Evolutionary conservation across 768 basidiomycete species (phyloP), one percentile per base, ranked within the genome.

Genomic region (Mycena rosella): DNA sequence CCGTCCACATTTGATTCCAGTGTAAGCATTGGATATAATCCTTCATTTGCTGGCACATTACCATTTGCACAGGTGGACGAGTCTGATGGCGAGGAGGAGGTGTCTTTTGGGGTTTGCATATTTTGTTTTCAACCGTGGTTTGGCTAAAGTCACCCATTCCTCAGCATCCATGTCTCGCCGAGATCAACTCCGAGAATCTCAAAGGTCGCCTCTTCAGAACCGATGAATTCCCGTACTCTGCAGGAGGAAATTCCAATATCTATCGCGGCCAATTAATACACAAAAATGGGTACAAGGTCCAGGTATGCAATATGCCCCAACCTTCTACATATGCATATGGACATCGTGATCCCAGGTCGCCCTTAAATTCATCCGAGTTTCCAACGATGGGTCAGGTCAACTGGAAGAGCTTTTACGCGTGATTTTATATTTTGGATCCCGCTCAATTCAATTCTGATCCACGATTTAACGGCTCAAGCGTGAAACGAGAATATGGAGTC

Each of bases 301-400:
- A 48, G 0, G 64, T 65, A 7, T 9, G 56, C n/a, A n/a, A n/a
- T 59, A 10, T n/a, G 13, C 13, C 14, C 17, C 30, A n/a, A n/a
- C n/a, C n/a, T n/a, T n/a, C n/a, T n/a, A n/a, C n/a, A n/a, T 38
- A 29, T 9, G 0, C 2, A 45, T 56, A 4, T n/a, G 13, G 10
- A 22, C 38, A 51, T 29, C 27, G 29, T 29, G 2, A 15, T 53
- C 32, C 11, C 53, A 65, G 63, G 56, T 65, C 14, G 63, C 63
- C 9, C 58, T 65, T 15, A 65, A 65, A n/a, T n/a, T n/a, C n/a
- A n/a, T n/a, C n/a, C n/a, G n/a, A n/a, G n/a, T n/a, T n/a, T n/a
- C n/a, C n/a, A 49, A 52, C 63, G 47, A 67, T 36, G 60, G 52
- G 1, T 62, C 61, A 9, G 66, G 60, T 7, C 60, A 62, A 42